Evolutionary conservation across 139 green algal species (phyloP).

Genomic region (Protoeuglena noctilucae): DNA sequence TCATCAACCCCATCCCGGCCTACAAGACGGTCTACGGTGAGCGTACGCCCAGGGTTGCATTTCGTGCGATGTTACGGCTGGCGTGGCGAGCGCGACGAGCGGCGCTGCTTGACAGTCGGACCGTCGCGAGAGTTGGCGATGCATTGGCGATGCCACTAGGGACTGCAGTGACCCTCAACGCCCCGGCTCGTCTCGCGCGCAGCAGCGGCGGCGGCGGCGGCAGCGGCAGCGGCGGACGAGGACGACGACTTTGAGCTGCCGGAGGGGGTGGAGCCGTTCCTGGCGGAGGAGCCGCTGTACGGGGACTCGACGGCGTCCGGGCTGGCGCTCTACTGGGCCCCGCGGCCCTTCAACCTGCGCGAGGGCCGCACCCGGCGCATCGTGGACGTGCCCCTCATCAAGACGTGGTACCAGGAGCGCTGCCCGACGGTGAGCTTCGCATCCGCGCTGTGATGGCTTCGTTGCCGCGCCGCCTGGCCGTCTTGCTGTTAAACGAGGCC

Average conservation of each 20-base stretch:
- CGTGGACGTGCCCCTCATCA: constrained; percentile 89
- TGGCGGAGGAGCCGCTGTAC: constrained; percentile 46
- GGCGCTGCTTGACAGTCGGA: too few relatives aligned
- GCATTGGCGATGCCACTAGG: background rate
- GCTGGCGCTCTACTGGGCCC: constrained; percentile 89
- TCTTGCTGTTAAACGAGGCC: too few relatives aligned
- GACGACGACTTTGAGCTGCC: constrained; percentile 36
- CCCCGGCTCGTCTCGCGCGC: too few relatives aligned
- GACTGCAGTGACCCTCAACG: constrained; percentile 5
- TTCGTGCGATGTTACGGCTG: constrained; percentile 1
- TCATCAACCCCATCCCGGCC: constrained; percentile 92
- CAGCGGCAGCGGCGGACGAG: too few relatives aligned
- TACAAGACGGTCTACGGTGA: constrained; percentile 47
- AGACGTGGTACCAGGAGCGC: constrained; percentile 83
- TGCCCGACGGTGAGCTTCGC: too few relatives aligned
- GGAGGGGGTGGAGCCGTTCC: constrained; percentile 58
- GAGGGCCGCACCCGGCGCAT: constrained; percentile 68
- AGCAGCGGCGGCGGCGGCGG: too few relatives aligned
- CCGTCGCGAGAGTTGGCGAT: too few relatives aligned
- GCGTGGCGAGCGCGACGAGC: background rate
- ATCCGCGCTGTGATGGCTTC: too few relatives aligned
- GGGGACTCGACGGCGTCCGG: constrained; percentile 70
- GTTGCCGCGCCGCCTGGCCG: too few relatives aligned
- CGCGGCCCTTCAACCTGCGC: constrained; percentile 80
- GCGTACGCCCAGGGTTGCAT: too few relatives aligned